Percentiles rank a stretch among this genome's conserved stretches.
These are phyloP conservation scores for Oxytropis ochrocephala DNA, from an alignment of 306 rosid species.

Conservation along the genomic window DNA sequence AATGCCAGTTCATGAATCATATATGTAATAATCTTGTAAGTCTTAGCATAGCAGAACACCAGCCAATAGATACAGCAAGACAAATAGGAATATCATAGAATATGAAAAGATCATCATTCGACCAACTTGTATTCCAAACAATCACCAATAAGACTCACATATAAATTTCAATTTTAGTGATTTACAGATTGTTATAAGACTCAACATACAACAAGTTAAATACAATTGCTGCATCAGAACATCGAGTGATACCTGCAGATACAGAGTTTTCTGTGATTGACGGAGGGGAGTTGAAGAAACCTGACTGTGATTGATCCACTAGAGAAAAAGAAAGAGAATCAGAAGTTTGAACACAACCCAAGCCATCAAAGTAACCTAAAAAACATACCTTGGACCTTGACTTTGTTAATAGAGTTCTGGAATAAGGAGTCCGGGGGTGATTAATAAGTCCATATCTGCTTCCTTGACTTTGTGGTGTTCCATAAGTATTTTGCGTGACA, in stretches of 20 bases:
- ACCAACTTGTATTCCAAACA: not conserved
- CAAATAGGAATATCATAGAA: not conserved
- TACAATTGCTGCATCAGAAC: not conserved
- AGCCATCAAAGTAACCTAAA: conserved; percentile 9
- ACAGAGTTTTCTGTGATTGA: conserved; percentile 37
- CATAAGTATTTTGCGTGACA: conserved; percentile 50
- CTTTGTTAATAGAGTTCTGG: conserved; percentile 68
- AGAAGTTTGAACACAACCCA: not conserved
- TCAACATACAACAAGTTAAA: not conserved
- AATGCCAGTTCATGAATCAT: not conserved
- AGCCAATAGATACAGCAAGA: not conserved
- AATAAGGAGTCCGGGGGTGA: conserved; percentile 81
- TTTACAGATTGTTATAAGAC: not conserved
- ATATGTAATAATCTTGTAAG: not conserved
- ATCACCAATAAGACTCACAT: not conserved
- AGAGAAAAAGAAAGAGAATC: not conserved
- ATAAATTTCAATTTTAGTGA: not conserved
- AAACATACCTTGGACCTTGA: conserved; percentile 65
- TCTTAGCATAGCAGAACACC: not conserved
- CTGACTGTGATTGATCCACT: conserved; percentile 36
- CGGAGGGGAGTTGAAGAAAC: conserved; percentile 38
- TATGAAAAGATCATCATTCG: not conserved
- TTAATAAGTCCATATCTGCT: conserved; percentile 58
- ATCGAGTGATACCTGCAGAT: conserved; percentile 47
- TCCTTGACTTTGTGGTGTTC: conserved; percentile 64